Base-by-base conservation (phyloP, 768 basidiomycete genomes). In the Pholiota conissans region DNA sequence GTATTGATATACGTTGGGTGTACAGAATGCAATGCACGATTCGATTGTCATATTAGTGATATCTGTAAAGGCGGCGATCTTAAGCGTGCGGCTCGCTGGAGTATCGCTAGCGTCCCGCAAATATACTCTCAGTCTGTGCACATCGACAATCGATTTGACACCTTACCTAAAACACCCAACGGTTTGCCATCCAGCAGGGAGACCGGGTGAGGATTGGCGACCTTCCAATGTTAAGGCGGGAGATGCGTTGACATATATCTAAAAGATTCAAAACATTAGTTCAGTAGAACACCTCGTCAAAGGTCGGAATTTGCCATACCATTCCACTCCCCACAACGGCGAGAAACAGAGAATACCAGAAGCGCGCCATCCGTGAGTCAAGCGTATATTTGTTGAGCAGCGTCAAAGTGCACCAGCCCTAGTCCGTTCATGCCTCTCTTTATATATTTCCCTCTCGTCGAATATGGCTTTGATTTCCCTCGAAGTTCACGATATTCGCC, bases 1-100 rank as follows among this genome's bases (percentile, higher is more conserved):
- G 61, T 79, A 89, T 55, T 83, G 69, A 64, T 75, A 89, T 4
- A 70, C 64, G 56, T 75, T 69, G 13, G 71, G 55, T 40, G 76
- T 72, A 63, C 81, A 82, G 63, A 77, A 82, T 14, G 58, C 63
- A 52, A 80, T 75, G 60, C 81, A 82, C 2, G 69, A 69, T 57
- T 78, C 76, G 26, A 84, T 76, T 2, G 89, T 90, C 87, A 91
- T 90, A 20, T 68, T 68, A 6, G 69, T 75, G 5, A 79, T 69
- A 63, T 76, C 76, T 13, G 76, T 71, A 26, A 51, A 58, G 4
- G 75, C 67, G 0, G 79, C 73, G 5, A 74, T 79, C 6, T 73
- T 71, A 35, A 91, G 79, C 0, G 89, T 83, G 11, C 90, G 84
- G 9, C 76, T 70, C 18, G 66, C 77, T 24, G 76, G 67, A 29